Evolutionary conservation across 108 stramenopile species (phyloP), one percentile per base, ranked within the genome.

Genomic region (Fragilariopsis cylindrus): DNA sequence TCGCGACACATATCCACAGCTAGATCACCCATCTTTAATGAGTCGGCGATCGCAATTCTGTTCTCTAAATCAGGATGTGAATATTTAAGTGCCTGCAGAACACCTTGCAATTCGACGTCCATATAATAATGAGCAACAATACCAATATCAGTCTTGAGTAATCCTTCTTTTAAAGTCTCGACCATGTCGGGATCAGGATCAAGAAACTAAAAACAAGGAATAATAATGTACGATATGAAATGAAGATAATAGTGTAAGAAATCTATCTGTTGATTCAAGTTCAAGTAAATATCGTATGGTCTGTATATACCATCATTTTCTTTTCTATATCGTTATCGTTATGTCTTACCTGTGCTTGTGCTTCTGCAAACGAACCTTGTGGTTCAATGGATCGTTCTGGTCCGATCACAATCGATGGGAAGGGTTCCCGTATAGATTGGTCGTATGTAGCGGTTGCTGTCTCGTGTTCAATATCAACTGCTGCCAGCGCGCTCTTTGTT

Each of bases 51-150:
- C 45, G 85, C 86, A 21, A 98, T 89, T 19, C 90, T 77, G 21
- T 76, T 21, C 62, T 75, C 19, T 19, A 78, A 53, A 13, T 75
- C 69, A 21, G 81, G 83, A 47, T 66, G 60, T 13, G 60, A 69
- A 48, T 72, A 60, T 60, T 82, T 72, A n/a, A 93, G 75, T 11
- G 92, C 86, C 55, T 81, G 79, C 60, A 95, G 75, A n/a, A 93
- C 84, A 52, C 93, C 94, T 77, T 98, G 97, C 65, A 98, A 76
- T 81, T 98, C 97, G 40, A 97, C 96, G 75, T 98, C 97, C 97
- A 98, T 98, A 85, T 98, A 98, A 74, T 95, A 98, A 70, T 98
- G 97, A 7, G 96, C 97, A 11, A 97, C 96, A 67, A 98, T 87
- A 39, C 96, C 96, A 71, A 94, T 87, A 49, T 96, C 90, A 21